Evolutionary conservation across 2,329 filamentous ascomycete genomes (phyloP).

Genomic region (Xylariomycetidae sp.): DNA sequence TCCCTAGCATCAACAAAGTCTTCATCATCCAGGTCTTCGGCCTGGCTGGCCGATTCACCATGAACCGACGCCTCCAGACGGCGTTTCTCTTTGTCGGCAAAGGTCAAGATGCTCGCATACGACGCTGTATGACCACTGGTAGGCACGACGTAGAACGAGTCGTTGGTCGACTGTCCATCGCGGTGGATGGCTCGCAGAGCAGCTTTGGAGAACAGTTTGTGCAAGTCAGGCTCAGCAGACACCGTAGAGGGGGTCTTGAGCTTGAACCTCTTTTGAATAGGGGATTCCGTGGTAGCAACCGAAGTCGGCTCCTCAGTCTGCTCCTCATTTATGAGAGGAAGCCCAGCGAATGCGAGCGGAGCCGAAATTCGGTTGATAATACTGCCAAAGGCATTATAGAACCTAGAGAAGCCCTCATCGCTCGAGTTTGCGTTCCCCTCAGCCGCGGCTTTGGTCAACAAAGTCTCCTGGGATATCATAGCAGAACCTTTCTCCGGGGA

Average conservation of each 20-base stretch:
- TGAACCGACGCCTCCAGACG: conserved; percentile 50
- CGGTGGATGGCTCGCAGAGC: conserved; percentile 75
- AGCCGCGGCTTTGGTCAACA: conserved; percentile 19
- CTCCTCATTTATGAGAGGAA: conserved; percentile 63
- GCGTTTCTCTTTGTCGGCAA: conserved; percentile 62
- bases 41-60: conserved; percentile 26
- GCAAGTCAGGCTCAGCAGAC: conserved; percentile 66
- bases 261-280: conserved; percentile 34
- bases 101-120: conserved; percentile 82
- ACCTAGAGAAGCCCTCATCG: conserved; percentile 82
- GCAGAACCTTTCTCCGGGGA: conserved; percentile 30
- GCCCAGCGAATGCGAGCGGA: conserved; percentile 85
- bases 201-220: conserved; percentile 78
- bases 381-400: conserved; percentile 87
- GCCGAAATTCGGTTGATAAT: conserved; percentile 86
- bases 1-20: conserved; percentile 88
- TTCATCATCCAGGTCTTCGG: conserved; percentile 66
- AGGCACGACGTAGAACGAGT: conserved; percentile 93
- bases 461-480: conserved; percentile 17
- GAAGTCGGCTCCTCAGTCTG: conserved; percentile 38
- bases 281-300: conserved; percentile 26
- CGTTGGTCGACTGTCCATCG: conserved; percentile 58
- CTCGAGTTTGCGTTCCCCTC: conserved; percentile 25
- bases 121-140: conserved; percentile 86
- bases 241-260: conserved; percentile 27